Conservation (phyloP, 2,329 filamentous ascomycete species). For the Arthrobotrys conoides region DNA sequence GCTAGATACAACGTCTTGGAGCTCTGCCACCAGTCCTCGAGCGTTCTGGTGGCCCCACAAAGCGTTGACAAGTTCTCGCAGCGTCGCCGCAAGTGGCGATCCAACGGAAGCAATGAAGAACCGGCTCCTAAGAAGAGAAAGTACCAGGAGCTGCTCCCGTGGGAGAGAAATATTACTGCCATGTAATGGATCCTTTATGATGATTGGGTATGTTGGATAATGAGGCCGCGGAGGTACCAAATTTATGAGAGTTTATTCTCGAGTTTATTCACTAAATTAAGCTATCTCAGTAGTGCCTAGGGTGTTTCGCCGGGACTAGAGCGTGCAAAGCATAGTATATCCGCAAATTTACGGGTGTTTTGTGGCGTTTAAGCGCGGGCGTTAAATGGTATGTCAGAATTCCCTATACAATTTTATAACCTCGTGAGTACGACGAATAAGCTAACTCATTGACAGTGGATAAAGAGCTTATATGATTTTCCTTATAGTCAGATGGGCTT, state of each 20-base stretch:
- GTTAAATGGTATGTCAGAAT: background rate
- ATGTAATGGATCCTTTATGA: background rate
- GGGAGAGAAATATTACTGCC: background rate
- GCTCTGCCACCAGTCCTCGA: background rate
- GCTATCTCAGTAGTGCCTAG: background rate
- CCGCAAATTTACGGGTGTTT: too few species aligned
- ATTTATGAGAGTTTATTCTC: background rate
- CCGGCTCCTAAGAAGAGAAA: background rate
- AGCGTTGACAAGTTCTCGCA: background rate
- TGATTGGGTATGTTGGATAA: conserved; percentile 5
- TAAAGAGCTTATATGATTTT: background rate
- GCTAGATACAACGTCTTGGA: background rate
- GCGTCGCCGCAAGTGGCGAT: background rate
- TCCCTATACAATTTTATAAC: background rate
- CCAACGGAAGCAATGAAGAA: too few species aligned
- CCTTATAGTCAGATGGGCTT: background rate
- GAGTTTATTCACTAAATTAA: background rate
- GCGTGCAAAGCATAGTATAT: too few species aligned
- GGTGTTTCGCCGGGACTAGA: too few species aligned
- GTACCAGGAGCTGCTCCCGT: background rate
- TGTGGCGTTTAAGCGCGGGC: too few species aligned
- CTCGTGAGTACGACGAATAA: too few species aligned
- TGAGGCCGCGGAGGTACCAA: background rate
- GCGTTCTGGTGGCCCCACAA: background rate
- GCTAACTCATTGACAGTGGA: background rate